Evolutionary conservation across 345 rosid species (phyloP).

Genomic region (Eucalyptus fibrosa): DNA sequence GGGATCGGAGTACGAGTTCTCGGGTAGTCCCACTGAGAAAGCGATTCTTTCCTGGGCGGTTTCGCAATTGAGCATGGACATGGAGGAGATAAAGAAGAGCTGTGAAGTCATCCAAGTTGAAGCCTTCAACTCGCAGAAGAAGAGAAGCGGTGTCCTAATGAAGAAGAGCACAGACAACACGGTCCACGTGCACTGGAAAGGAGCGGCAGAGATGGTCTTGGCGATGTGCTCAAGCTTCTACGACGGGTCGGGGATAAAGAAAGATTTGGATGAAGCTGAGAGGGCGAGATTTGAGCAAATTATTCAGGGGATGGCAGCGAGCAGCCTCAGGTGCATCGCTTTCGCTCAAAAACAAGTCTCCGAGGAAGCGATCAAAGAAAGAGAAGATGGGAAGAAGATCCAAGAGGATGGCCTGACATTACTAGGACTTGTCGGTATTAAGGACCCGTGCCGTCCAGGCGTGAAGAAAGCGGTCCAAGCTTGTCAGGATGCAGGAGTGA

Average conservation of each 20-base stretch:
- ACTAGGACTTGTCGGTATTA: constrained; percentile 54
- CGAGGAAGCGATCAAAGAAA: fast-evolving
- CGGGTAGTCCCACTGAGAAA: not conserved
- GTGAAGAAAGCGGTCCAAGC: constrained; percentile 44
- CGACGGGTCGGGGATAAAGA: no score
- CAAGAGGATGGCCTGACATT: constrained; percentile 13
- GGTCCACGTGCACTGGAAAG: no score
- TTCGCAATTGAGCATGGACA: not conserved
- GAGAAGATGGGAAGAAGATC: not conserved
- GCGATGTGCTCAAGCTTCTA: no score
- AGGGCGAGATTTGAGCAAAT: no score
- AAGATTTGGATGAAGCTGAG: no score
- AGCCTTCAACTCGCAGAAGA: not conserved
- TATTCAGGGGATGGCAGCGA: no score
- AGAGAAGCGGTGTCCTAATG: not conserved
- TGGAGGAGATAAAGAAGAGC: not conserved
- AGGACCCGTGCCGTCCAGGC: constrained; percentile 62
- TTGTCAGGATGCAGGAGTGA: constrained; percentile 25
- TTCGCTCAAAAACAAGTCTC: fast-evolving
- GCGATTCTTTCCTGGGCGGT: not conserved
- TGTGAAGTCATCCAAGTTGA: not conserved
- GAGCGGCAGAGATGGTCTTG: no score
- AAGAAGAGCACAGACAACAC: fast-evolving
- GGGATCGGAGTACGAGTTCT: not conserved
- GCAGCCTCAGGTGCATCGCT: no score